These are phyloP conservation scores for Petrea volubilis DNA, from an alignment of 257 asterid species.

Conservation along the genomic window DNA sequence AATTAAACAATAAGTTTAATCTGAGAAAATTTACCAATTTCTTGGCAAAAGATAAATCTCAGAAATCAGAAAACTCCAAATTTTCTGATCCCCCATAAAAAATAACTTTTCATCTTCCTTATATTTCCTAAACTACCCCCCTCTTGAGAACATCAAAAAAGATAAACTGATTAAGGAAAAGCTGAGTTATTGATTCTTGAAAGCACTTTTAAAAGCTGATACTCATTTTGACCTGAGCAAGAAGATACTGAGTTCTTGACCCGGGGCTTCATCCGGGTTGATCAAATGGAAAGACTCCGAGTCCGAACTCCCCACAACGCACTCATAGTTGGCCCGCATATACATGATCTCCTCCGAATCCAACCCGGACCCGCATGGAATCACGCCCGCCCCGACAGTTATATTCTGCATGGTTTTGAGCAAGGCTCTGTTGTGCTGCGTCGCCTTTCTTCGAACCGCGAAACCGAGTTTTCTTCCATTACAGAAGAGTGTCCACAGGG, in stretches of 20 bases:
- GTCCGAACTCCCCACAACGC: slow-evolving; percentile 75
- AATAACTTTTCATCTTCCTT: background rate
- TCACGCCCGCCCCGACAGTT: slow-evolving; percentile 92
- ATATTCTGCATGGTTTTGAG: slow-evolving; percentile 76
- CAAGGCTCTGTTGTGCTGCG: slow-evolving; percentile 54
- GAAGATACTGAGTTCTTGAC: slow-evolving; percentile 92
- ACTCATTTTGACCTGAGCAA: slow-evolving; percentile 71
- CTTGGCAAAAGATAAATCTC: slow-evolving; percentile 3
- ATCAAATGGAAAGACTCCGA: slow-evolving; percentile 91
- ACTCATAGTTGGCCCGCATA: slow-evolving; percentile 94
- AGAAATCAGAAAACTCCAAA: slow-evolving; percentile 22
- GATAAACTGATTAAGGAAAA: slow-evolving; percentile 1
- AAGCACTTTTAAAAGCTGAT: background rate
- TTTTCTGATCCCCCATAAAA: slow-evolving; percentile 17
- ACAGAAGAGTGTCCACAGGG: slow-evolving; percentile 83
- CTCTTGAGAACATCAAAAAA: background rate
- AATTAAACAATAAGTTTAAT: slow-evolving; percentile 25
- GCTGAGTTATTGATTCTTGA: background rate
- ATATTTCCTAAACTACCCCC: background rate
- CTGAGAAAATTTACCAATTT: slow-evolving; percentile 26
- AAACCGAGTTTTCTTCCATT: slow-evolving; percentile 83
- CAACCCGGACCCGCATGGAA: slow-evolving; percentile 64
- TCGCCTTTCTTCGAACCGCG: slow-evolving; percentile 65
- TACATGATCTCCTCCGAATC: slow-evolving; percentile 77
- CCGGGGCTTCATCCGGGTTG: slow-evolving; percentile 82